Percentiles rank a stretch among this genome's conserved stretches.
Conservation (phyloP, 2,329 filamentous ascomycete genomes). For the Penicillium sp. region DNA sequence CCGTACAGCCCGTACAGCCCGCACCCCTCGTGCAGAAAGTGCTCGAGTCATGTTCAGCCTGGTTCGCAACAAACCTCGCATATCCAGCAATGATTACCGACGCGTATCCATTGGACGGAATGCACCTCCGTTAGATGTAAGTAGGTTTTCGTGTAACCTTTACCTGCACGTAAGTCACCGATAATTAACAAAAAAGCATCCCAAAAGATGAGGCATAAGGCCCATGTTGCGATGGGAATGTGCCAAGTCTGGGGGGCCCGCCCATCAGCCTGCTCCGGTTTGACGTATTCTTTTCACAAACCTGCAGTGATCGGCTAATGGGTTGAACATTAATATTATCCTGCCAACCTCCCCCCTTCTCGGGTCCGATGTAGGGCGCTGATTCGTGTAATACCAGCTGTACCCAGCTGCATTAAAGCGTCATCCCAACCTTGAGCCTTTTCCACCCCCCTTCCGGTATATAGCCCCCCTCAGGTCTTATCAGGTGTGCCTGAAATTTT, state of each 20-base stretch:
- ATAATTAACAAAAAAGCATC: neutral
- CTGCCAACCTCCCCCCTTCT: conserved; percentile 8
- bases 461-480: conserved; percentile 9
- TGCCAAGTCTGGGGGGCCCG: conserved; percentile 11
- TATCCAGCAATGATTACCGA: conserved; percentile 13
- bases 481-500: neutral
- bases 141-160: neutral
- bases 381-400: conserved; percentile 13
- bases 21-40: conserved; percentile 8
- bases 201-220: neutral
- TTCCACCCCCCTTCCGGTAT: conserved; percentile 5
- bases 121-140: neutral
- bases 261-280: conserved; percentile 11
- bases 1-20: neutral
- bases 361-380: conserved; percentile 5
- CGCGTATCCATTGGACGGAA: conserved; percentile 9
- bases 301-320: conserved; percentile 19
- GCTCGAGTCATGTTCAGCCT: conserved; percentile 12
- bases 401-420: neutral
- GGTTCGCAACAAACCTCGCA: conserved; percentile 8
- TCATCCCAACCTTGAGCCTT: neutral
- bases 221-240: conserved; percentile 7
- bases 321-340: conserved; percentile 12
- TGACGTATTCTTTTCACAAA: conserved; percentile 20
- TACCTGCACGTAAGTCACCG: neutral